These are phyloP conservation scores for Globisporangium uncinulatum DNA, from an alignment of 352 stramenopile species.

Conservation along the genomic window DNA sequence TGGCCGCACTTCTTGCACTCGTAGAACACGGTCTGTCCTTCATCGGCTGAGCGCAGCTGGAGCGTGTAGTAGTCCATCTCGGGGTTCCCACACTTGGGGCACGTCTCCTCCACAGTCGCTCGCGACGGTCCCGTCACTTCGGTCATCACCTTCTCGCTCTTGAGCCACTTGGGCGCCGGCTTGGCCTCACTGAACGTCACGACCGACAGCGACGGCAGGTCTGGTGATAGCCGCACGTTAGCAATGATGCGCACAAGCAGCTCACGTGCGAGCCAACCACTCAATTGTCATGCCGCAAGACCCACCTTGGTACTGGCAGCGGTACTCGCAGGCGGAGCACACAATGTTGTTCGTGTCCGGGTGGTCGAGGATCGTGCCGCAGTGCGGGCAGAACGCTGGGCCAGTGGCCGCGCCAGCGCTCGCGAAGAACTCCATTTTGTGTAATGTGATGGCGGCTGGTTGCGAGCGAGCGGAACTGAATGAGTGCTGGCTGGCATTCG, in stretches of 20 bases:
- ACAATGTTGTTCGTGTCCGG: constrained; percentile 86
- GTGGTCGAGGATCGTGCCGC: constrained; percentile 84
- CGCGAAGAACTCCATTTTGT: constrained; percentile 68
- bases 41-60: constrained; percentile 97
- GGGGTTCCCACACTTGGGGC: constrained; percentile 94
- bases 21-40: constrained; percentile 99
- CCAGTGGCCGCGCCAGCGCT: constrained; percentile 47
- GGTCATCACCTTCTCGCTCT: constrained; percentile 61
- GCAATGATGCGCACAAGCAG: neutral
- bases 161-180: constrained; percentile 75
- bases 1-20: constrained; percentile 97
- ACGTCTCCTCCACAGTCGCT: constrained; percentile 97
- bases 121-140: constrained; percentile 84
- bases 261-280: neutral
- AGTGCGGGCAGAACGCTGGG: constrained; percentile 85
- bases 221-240: constrained; percentile 16
- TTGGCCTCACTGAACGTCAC: constrained; percentile 76
- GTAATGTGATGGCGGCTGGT: no score
- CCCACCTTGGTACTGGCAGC: constrained; percentile 78
- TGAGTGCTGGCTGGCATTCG: no score
- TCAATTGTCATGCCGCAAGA: neutral
- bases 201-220: constrained; percentile 72
- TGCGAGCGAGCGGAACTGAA: no score
- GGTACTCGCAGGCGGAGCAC: constrained; percentile 81
- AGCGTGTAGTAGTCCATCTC: constrained; percentile 99